Conservation (phyloP, 305 asterid species). For the Rubia tinctorum region DNA sequence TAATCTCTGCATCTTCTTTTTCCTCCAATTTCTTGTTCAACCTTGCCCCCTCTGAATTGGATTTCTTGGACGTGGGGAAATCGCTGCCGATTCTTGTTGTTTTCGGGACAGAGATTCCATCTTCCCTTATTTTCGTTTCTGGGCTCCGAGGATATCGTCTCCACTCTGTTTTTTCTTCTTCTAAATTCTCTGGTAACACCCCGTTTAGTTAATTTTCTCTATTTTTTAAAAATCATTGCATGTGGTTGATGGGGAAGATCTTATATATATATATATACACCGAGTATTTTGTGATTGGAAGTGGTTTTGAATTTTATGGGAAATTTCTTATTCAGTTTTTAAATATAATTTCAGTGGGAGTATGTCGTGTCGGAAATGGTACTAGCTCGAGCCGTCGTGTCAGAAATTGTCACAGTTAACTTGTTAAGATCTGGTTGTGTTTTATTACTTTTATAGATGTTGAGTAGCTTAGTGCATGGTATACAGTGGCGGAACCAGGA, state of each 20-base stretch:
- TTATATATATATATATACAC: not conserved
- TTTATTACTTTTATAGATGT: too few relatives aligned
- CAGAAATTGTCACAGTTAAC: too few relatives aligned
- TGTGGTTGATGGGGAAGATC: not conserved
- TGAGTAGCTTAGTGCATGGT: too few relatives aligned
- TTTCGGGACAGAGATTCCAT: conserved; percentile 1
- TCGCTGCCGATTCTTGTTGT: not conserved
- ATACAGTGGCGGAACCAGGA: too few relatives aligned
- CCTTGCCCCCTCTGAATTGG: not conserved
- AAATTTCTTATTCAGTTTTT: not conserved
- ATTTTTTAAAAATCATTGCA: not conserved
- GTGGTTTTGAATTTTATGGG: too few relatives aligned
- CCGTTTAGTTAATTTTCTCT: not conserved
- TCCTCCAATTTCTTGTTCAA: not conserved
- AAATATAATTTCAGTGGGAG: too few relatives aligned
- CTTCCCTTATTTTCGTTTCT: not conserved
- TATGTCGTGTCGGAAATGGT: too few relatives aligned
- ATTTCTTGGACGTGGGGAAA: not conserved
- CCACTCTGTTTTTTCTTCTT: not conserved
- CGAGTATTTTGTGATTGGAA: not conserved
- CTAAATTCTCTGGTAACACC: not conserved
- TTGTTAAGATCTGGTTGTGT: too few relatives aligned
- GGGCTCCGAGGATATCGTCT: not conserved
- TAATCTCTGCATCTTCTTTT: not conserved
- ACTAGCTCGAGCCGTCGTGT: too few relatives aligned